These are phyloP conservation scores for Monosporascus sp. DNA, from an alignment of 2,329 filamentous ascomycete genomes.

Conservation along the genomic window DNA sequence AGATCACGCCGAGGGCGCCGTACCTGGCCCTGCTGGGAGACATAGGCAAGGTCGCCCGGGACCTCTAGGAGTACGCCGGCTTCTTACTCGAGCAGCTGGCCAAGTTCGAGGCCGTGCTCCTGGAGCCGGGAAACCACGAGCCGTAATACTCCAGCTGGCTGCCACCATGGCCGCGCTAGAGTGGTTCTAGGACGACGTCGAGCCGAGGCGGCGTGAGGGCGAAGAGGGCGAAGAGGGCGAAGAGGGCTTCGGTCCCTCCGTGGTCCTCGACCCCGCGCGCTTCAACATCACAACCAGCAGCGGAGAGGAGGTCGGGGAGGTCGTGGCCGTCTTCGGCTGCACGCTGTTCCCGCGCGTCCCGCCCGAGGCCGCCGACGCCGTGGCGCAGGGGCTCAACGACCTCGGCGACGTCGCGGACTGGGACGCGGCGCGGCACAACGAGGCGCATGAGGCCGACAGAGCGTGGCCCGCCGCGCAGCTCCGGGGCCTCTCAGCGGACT, in stretches of 20 bases:
- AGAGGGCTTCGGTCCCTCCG: constrained; percentile 30
- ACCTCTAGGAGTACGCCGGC: constrained; percentile 13
- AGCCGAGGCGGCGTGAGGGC: constrained; percentile 15
- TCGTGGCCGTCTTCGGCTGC: constrained; percentile 38
- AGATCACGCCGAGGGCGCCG: constrained; percentile 41
- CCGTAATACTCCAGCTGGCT: constrained; percentile 39
- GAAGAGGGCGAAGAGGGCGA: no score
- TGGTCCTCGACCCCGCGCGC: constrained; percentile 31
- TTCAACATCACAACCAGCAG: constrained; percentile 29
- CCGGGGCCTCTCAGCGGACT: no score
- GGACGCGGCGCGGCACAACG: constrained; percentile 32
- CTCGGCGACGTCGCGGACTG: constrained; percentile 42
- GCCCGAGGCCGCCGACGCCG: constrained; percentile 26
- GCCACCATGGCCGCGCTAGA: constrained; percentile 30
- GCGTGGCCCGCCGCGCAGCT: constrained; percentile 29
- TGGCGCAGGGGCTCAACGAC: constrained; percentile 44
- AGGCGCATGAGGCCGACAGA: constrained; percentile 33
- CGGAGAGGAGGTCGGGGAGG: not conserved
- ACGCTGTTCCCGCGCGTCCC: constrained; percentile 46
- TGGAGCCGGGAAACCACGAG: constrained; percentile 14
- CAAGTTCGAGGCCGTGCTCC: no score
- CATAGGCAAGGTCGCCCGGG: constrained; percentile 38
- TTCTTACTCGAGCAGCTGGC: no score
- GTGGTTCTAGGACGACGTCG: constrained; percentile 22
- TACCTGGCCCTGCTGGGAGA: constrained; percentile 53